Evolutionary conservation across 257 asterid genomes (phyloP).

Genomic region (Solanum megistacrolobum): DNA sequence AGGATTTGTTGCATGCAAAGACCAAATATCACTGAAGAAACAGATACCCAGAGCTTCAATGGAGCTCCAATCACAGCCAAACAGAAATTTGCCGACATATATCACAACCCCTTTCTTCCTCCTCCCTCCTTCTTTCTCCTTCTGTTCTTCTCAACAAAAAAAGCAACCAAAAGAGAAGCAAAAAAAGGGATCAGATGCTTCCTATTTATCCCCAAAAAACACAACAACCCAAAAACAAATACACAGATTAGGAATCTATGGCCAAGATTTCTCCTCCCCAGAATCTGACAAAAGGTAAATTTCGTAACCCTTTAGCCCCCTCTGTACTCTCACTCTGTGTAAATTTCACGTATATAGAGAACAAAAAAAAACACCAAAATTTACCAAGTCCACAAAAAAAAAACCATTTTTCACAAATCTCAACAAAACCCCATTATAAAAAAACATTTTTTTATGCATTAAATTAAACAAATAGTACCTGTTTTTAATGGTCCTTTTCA

Average conservation of each 20-base stretch:
- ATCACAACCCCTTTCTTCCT: conserved; percentile 22
- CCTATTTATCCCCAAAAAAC: conserved; percentile 15
- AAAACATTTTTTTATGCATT: neutral
- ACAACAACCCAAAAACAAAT: neutral
- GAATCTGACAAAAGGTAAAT: conserved; percentile 14
- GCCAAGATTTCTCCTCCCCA: conserved; percentile 18
- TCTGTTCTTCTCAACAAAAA: neutral
- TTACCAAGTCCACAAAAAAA: neutral
- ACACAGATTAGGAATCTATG: conserved; percentile 51
- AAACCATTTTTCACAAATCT: neutral
- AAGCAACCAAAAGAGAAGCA: conserved; percentile 1
- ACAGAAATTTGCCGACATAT: conserved; percentile 82
- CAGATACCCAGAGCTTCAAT: conserved; percentile 28
- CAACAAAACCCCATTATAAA: neutral
- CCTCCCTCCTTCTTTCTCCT: conserved; percentile 3
- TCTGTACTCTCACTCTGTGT: conserved; percentile 9
- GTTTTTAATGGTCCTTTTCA: neutral
- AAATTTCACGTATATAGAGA: neutral
- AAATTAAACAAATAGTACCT: neutral
- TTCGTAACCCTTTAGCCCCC: neutral
- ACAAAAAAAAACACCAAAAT: neutral
- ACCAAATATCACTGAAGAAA: conserved; percentile 14
- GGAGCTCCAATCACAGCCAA: conserved; percentile 50
- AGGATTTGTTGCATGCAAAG: conserved; percentile 32
- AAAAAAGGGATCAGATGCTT: conserved; percentile 21